A percentile compares a stretch with the other conserved stretches of the same genome.
Conservation (phyloP, 768 basidiomycete species). For the Termitomyces sp. region DNA sequence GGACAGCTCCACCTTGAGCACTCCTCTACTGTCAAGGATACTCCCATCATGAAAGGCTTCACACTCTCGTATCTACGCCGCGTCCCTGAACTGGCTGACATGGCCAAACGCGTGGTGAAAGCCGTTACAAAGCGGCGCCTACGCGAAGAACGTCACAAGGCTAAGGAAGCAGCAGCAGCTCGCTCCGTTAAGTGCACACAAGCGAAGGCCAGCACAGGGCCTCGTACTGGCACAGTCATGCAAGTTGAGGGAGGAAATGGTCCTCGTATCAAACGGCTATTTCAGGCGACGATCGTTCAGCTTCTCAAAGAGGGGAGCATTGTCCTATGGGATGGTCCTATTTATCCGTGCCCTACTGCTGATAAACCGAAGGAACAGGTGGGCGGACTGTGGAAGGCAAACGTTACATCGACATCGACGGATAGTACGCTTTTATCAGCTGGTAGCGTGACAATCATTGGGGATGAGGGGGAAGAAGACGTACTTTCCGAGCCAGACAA, state of each 20-base stretch:
- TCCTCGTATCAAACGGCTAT: slow-evolving; percentile 64
- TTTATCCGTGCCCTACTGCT: slow-evolving; percentile 29
- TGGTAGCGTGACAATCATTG: slow-evolving; percentile 9
- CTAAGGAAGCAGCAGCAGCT: slow-evolving; percentile 25
- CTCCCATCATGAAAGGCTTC: slow-evolving; percentile 41
- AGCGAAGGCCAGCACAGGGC: slow-evolving; percentile 1
- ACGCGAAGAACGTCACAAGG: slow-evolving; percentile 44
- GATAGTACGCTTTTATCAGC: slow-evolving; percentile 31
- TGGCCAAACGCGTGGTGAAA: slow-evolving; percentile 63
- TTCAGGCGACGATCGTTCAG: slow-evolving; percentile 60
- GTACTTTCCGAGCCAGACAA: slow-evolving; percentile 58
- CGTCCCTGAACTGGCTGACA: slow-evolving; percentile 64
- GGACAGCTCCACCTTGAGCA: background rate
- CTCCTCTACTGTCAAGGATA: background rate
- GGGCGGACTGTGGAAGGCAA: slow-evolving; percentile 50
- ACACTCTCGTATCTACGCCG: slow-evolving; percentile 75
- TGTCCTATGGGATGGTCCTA: slow-evolving; percentile 68
- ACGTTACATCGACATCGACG: slow-evolving; percentile 24
- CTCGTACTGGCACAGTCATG: slow-evolving; percentile 1
- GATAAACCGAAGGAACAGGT: slow-evolving; percentile 16
- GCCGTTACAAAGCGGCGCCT: slow-evolving; percentile 56
- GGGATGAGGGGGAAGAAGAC: slow-evolving; percentile 37
- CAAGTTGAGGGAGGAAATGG: slow-evolving; percentile 25
- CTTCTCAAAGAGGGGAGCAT: slow-evolving; percentile 72
- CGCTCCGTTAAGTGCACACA: background rate